Evolutionary conservation across 1,284 basidiomycete genomes (phyloP), one percentile per base, ranked within the genome.

Genomic region (Singerocomus inundabilis): DNA sequence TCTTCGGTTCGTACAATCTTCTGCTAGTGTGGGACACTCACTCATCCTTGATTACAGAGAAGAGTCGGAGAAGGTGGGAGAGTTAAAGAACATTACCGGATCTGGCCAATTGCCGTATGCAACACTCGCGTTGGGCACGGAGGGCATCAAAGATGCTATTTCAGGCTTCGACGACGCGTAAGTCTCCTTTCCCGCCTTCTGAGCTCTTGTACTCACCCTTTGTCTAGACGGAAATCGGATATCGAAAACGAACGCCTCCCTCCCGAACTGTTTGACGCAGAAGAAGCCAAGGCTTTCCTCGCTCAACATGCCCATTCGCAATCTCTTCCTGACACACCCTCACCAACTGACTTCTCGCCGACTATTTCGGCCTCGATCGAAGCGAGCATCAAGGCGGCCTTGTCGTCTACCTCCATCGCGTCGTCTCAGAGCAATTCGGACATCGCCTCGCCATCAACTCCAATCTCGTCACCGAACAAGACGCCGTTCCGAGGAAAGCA

Each of bases 231-330:
- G 58, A 96, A 95, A 74, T 94, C 92, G 35, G 97, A 99, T 77
- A 98, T 99, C 62, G 96, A 99, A 75, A 98, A 99, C 74, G 96
- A 99, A 72, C 87, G 93, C 39, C 75, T 98, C 26, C 96, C 95
- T 12, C 96, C 96, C 1, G 94, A 98, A 26, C 81, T 99, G 24
- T 90, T 95, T 66, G 94, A 98, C 64, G 90, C 90, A 5, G 82
- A 84, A 55, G 86, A 87, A 69, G 87, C 84, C 46, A 82, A 79
- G 58, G 83, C 81, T 1, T 67, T 59, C 46, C 56, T 67, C 13
- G 68, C 52, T 79, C 61, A 72, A 84, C 61, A 64, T 21, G 58
- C 63, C 35, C 67, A 60, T 49, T 63, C 80, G 65, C 54, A 74
- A 57, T 70, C 83, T 58, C 54, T 75, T 57, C 67, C 77, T 1